A percentile compares a stretch with the other conserved stretches of the same genome.
Evolutionary conservation across 2,329 filamentous ascomycete genomes (phyloP).

Genomic region (Tolypocladium guangdongense): DNA sequence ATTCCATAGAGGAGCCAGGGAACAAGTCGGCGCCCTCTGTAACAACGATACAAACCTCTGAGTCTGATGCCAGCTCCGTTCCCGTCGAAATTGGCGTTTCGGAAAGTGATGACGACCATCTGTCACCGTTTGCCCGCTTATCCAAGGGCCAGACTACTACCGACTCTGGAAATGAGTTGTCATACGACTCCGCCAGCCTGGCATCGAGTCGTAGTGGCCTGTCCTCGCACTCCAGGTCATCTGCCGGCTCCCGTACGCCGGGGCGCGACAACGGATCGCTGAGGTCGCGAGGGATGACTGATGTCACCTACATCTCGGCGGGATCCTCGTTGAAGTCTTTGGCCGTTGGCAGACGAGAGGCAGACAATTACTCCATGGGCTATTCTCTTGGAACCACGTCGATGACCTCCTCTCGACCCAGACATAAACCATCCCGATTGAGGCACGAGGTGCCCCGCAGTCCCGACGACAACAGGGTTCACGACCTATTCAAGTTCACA

Average conservation of each 20-base stretch:
- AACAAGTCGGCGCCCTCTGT: constrained; percentile 37
- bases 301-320: constrained; percentile 58
- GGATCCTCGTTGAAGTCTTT: constrained; percentile 38
- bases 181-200: constrained; percentile 55
- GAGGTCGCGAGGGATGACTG: constrained; percentile 43
- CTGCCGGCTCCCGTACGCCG: constrained; percentile 41
- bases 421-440: constrained; percentile 53
- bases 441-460: constrained; percentile 72
- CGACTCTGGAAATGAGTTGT: constrained; percentile 45
- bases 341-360: constrained; percentile 19
- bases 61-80: constrained; percentile 43
- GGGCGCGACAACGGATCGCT: constrained; percentile 39
- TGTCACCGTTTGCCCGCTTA: constrained; percentile 66
- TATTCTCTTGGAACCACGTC: constrained; percentile 30
- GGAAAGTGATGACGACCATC: constrained; percentile 66
- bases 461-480: constrained; percentile 57
- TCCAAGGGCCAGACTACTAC: constrained; percentile 58
- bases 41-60: constrained; percentile 37
- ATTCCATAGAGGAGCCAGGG: constrained; percentile 63
- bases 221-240: constrained; percentile 47
- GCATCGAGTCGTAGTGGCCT: constrained; percentile 50
- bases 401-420: constrained; percentile 35
- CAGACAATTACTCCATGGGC: constrained; percentile 45
- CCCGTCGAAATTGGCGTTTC: constrained; percentile 49
- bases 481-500: constrained; percentile 81